phyloP scores from a whole-genome alignment of 148 eudicot species.

The Rhododendron williamsianum region DNA sequence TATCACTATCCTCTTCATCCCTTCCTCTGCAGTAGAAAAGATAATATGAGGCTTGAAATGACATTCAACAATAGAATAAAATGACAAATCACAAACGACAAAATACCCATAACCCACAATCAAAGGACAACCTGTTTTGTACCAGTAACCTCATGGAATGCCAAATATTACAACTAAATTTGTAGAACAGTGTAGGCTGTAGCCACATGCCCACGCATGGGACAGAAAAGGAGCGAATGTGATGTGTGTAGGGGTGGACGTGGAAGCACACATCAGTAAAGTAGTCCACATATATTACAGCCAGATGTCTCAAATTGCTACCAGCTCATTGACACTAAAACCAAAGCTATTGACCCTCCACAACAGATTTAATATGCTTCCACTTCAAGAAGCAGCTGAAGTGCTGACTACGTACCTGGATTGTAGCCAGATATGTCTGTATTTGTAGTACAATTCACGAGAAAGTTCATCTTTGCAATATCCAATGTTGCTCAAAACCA shows the following conservation, averaged over 20 bases:
- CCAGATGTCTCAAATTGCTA: neutral
- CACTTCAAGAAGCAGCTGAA: slow-evolving; percentile 3
- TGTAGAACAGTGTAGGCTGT: neutral
- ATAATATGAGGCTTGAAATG: neutral
- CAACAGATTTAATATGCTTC: neutral
- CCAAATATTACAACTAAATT: neutral
- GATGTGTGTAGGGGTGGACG: neutral
- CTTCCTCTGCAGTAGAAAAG: slow-evolving; percentile 40
- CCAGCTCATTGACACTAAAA: neutral
- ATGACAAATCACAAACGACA: neutral
- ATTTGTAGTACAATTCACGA: slow-evolving; percentile 69
- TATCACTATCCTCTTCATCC: slow-evolving; percentile 76
- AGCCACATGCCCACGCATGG: neutral
- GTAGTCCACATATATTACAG: neutral
- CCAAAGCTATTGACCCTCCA: neutral
- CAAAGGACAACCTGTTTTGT: neutral
- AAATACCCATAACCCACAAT: neutral
- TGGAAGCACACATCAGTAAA: neutral
- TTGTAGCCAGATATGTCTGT: slow-evolving; percentile 70
- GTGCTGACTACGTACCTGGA: slow-evolving; percentile 40
- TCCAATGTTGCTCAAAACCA: slow-evolving; percentile 96
- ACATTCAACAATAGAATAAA: neutral
- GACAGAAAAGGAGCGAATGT: neutral
- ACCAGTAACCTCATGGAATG: neutral
- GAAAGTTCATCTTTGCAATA: slow-evolving; percentile 93